Percentiles rank a stretch among this genome's conserved stretches.
Conservation (phyloP, 2,329 filamentous ascomycete genomes). For the Xylariales sp. region DNA sequence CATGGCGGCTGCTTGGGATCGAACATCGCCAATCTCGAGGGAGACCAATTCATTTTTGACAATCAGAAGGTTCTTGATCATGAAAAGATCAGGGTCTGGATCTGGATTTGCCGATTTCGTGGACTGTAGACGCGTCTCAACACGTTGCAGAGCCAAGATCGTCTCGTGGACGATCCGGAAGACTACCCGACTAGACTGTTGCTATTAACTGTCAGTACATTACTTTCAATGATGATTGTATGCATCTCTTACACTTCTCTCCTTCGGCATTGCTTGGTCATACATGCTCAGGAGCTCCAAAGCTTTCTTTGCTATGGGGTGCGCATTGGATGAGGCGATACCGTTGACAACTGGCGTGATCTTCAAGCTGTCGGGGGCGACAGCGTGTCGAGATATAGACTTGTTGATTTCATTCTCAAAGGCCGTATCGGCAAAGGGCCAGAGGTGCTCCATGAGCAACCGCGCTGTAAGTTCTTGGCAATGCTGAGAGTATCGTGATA, state of each 20-base stretch:
- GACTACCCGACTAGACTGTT: slow-evolving; percentile 50
- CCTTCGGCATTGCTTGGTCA: slow-evolving; percentile 60
- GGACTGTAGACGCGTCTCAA: slow-evolving; percentile 65
- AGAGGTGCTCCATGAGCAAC: slow-evolving; percentile 52
- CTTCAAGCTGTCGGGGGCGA: slow-evolving; percentile 44
- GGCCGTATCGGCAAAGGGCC: slow-evolving; percentile 49
- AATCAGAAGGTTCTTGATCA: slow-evolving; percentile 90
- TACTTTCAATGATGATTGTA: too few relatives aligned
- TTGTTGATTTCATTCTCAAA: slow-evolving; percentile 54
- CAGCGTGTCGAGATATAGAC: slow-evolving; percentile 44
- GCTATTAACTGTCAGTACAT: too few relatives aligned
- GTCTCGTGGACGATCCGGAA: slow-evolving; percentile 83
- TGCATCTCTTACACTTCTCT: slow-evolving; percentile 53
- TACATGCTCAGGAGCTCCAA: slow-evolving; percentile 57
- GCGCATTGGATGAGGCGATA: slow-evolving; percentile 51
- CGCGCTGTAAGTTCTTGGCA: slow-evolving; percentile 53
- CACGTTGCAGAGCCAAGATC: slow-evolving; percentile 74
- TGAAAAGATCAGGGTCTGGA: slow-evolving; percentile 81
- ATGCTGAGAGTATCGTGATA: slow-evolving; percentile 46
- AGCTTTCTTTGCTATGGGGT: slow-evolving; percentile 53
- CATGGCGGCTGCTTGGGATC: slow-evolving; percentile 47
- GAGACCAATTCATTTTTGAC: slow-evolving; percentile 95
- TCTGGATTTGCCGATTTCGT: slow-evolving; percentile 47
- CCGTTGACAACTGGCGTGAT: slow-evolving; percentile 45
- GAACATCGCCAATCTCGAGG: slow-evolving; percentile 78